These are phyloP conservation scores for Candida germanica DNA, from an alignment of 805 yeast species.

Conservation along the genomic window DNA sequence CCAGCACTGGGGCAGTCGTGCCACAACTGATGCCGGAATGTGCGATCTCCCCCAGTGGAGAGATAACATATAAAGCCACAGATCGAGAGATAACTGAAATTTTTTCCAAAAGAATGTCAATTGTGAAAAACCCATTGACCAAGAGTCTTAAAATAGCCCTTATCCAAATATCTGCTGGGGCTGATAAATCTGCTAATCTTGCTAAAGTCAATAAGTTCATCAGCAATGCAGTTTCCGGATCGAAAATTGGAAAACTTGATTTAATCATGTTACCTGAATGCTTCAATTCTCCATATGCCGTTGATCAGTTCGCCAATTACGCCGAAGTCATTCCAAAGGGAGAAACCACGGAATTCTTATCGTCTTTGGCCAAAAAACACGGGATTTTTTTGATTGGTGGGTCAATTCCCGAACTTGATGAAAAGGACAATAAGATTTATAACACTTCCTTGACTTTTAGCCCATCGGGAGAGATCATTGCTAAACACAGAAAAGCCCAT, in stretches of 20 bases:
- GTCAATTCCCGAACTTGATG: slow-evolving; percentile 77
- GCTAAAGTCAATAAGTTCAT: slow-evolving; percentile 62
- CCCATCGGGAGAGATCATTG: slow-evolving; percentile 71
- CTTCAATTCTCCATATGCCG: slow-evolving; percentile 94
- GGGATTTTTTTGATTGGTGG: slow-evolving; percentile 79
- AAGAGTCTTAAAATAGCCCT: slow-evolving; percentile 75
- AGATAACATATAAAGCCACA: too few relatives aligned
- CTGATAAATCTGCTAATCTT: slow-evolving; percentile 77
- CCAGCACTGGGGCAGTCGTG: too few relatives aligned
- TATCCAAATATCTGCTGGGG: slow-evolving; percentile 77
- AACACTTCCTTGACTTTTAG: slow-evolving; percentile 81
- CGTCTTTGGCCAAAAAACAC: slow-evolving; percentile 63
- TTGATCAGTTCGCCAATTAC: slow-evolving; percentile 78
- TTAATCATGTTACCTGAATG: slow-evolving; percentile 91
- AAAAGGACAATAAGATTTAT: slow-evolving; percentile 49
- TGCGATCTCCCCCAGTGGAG: too few relatives aligned
- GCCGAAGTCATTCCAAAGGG: slow-evolving; percentile 85
- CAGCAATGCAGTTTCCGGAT: slow-evolving; percentile 50
- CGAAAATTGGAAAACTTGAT: slow-evolving; percentile 45
- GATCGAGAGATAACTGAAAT: too few relatives aligned
- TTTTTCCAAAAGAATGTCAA: slow-evolving; percentile 2
- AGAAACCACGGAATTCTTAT: slow-evolving; percentile 58
- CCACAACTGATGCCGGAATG: too few relatives aligned
- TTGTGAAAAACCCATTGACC: slow-evolving; percentile 39
- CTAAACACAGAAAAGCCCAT: slow-evolving; percentile 85